Evolutionary conservation across 306 rosid species (phyloP), one percentile per base, ranked within the genome.

Genomic region (Rosa persica): DNA sequence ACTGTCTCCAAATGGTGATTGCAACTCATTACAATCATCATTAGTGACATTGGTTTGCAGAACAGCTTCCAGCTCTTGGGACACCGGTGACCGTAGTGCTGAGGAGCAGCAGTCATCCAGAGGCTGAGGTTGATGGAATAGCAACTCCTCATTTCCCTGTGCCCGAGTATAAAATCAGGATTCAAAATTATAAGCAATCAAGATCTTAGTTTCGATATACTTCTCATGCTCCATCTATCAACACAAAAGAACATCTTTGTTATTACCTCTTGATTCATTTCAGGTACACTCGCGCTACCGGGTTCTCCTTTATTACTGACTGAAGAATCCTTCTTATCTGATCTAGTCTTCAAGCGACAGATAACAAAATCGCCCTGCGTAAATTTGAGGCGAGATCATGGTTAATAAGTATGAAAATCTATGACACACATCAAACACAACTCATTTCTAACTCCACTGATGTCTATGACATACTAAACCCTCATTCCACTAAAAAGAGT

Each of bases 1-100:
- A 43, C 0, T 25, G 16, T 60, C 44, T 27, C 58, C 62, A 62
- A 44, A 62, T 20, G 61, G 47, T 20, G 38, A 75, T 75, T 75
- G 79, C 22, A 62, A 17, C 16, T 20, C 61, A 43, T 27, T 34
- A 20, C 72, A 75, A 46, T 27, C 72, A 62, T 47, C 61, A 44
- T 19, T 44, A 30, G 6, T 61, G 46, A 8, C 70, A 30, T 62
- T 62, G 79, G 16, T 43, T 46, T 75, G 79, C 61, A 11, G 72
- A 75, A 75, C 36, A 46, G 12, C 72, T 75, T 38, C 72, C 72
- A 62, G 47, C 72, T 75, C 61, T 75, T 16, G 66, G 58, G 47
- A 8, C 10, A n/a, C 7, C 15, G 34, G 30, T 57, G 64, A 55
- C 12, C 3, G 57, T 27, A 27, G 25, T 30, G 70, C 13, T n/a